phyloP scores from a whole-genome alignment of 2,329 filamentous ascomycete species.

The Botrytis elliptica region DNA sequence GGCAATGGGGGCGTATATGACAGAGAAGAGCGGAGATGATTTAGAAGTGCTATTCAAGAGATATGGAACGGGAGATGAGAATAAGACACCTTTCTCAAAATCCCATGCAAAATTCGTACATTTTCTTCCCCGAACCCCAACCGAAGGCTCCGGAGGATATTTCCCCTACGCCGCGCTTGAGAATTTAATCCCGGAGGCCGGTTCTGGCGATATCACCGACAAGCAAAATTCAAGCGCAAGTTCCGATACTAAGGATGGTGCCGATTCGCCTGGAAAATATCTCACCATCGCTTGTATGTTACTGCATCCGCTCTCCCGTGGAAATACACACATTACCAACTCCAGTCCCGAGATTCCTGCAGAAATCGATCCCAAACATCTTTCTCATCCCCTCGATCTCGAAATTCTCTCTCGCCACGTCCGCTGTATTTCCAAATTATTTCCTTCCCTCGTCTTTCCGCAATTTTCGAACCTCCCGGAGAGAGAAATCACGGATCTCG shows the following conservation, averaged over 20 bases:
- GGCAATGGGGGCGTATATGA: not conserved
- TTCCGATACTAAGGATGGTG: not conserved
- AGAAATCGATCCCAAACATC: not conserved
- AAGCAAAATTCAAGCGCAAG: not conserved
- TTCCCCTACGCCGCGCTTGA: not conserved
- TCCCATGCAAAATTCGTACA: not conserved
- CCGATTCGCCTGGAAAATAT: not conserved
- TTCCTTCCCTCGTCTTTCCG: not conserved
- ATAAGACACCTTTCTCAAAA: too few relatives aligned
- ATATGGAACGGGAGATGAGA: too few relatives aligned
- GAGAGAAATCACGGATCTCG: not conserved
- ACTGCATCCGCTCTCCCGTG: not conserved
- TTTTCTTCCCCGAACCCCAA: not conserved
- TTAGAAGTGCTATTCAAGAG: not conserved
- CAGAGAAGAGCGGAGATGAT: too few relatives aligned
- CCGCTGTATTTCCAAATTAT: too few relatives aligned
- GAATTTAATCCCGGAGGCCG: not conserved
- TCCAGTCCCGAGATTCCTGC: too few relatives aligned
- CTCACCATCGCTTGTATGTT: not conserved
- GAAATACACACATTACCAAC: not conserved
- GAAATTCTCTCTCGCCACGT: not conserved
- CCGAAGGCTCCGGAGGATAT: too few relatives aligned
- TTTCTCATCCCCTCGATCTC: not conserved
- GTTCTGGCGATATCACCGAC: not conserved
- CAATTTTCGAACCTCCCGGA: too few relatives aligned